A percentile compares a stretch with the other conserved stretches of the same genome.
Conservation (phyloP, 1,284 basidiomycete species). For the Abortiporus biennis region DNA sequence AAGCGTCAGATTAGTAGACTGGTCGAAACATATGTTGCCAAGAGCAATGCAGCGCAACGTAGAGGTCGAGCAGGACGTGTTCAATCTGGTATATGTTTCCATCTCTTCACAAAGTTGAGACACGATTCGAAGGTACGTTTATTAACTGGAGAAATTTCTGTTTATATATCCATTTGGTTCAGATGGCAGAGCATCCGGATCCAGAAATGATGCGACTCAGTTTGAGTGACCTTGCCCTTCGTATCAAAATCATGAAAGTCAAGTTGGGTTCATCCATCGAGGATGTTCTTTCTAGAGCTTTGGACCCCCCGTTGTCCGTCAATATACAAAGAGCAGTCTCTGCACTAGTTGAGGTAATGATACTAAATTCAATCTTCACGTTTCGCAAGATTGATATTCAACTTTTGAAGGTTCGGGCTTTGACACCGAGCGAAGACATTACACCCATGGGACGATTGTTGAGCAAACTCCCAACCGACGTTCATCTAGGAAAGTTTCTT, state of each 20-base stretch:
- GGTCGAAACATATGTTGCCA: constrained; percentile 89
- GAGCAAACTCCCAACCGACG: constrained; percentile 92
- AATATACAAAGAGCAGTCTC: constrained; percentile 93
- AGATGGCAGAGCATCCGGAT: constrained; percentile 90
- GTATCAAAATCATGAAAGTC: constrained; percentile 96
- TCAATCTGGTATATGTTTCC: constrained; percentile 88
- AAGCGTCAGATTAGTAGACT: constrained; percentile 94
- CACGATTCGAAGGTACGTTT: constrained; percentile 66
- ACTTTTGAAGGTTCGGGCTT: constrained; percentile 65
- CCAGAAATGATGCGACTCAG: constrained; percentile 97
- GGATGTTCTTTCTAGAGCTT: constrained; percentile 80
- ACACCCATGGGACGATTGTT: constrained; percentile 92
- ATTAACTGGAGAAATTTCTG: constrained; percentile 16
- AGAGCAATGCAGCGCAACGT: constrained; percentile 91
- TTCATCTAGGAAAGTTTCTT: constrained; percentile 94
- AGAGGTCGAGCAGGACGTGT: constrained; percentile 92
- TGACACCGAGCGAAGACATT: constrained; percentile 87
- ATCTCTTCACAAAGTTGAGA: constrained; percentile 88
- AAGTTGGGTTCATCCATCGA: constrained; percentile 86
- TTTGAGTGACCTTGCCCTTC: constrained; percentile 88
- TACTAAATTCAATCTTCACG: too few relatives aligned
- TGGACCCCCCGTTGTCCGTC: constrained; percentile 84
- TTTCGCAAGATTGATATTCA: too few relatives aligned
- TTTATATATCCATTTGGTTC: constrained; percentile 21
- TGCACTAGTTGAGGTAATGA: constrained; percentile 81